phyloP scores from a whole-genome alignment of 2,329 filamentous ascomycete species.

The Zalaria obscura region DNA sequence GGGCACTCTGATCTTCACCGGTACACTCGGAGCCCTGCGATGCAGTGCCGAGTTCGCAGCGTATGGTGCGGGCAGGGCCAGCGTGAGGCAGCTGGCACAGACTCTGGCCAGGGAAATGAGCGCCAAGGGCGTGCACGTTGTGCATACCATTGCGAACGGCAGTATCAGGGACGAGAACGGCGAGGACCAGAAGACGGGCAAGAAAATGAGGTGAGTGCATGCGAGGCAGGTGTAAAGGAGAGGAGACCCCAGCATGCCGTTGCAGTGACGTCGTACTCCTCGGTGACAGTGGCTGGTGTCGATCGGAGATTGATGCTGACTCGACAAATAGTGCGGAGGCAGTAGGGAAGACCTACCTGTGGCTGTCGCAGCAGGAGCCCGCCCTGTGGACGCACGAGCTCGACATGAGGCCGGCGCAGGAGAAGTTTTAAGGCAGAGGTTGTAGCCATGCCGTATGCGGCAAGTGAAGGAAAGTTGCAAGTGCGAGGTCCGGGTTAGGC shows the following conservation, averaged over 20 bases:
- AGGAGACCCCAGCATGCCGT: too few relatives aligned
- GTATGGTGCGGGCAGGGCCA: conserved; percentile 39
- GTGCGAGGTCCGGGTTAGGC: too few relatives aligned
- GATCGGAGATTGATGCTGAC: too few relatives aligned
- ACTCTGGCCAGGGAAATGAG: conserved; percentile 42
- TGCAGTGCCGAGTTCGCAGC: conserved; percentile 40
- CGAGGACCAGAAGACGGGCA: conserved; percentile 33
- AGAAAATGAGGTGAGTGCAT: conserved; percentile 32
- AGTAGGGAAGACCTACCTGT: conserved; percentile 42
- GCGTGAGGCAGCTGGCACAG: conserved; percentile 41
- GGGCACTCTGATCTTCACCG: conserved; percentile 43
- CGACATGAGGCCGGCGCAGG: conserved; percentile 35
- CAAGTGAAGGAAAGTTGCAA: too few relatives aligned
- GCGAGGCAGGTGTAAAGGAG: too few relatives aligned
- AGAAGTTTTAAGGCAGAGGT: conserved; percentile 26
- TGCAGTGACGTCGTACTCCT: too few relatives aligned
- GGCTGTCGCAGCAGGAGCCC: conserved; percentile 33
- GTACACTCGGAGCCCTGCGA: conserved; percentile 36
- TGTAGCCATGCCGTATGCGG: too few relatives aligned
- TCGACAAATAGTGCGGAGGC: conserved; percentile 30
- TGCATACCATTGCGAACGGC: conserved; percentile 45
- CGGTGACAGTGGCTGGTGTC: too few relatives aligned
- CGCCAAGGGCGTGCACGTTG: conserved; percentile 41
- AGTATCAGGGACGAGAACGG: conserved; percentile 37
- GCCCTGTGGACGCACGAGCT: conserved; percentile 39